These are phyloP conservation scores for Rhizophagus clarus DNA, from an alignment of 192 early-diverging fungal species.

Conservation along the genomic window DNA sequence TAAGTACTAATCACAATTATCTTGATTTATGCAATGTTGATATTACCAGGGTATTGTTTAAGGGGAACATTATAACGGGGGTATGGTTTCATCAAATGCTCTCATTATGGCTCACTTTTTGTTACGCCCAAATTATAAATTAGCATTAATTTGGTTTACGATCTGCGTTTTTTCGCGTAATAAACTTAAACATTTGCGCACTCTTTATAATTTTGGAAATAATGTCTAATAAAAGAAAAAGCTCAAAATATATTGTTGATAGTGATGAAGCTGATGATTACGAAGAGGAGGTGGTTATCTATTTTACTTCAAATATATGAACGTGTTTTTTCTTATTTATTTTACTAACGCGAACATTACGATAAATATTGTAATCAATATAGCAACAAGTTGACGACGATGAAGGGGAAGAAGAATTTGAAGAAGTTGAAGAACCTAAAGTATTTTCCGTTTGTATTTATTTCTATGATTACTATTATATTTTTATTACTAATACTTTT, in stretches of 20 bases:
- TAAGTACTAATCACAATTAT: too few species aligned
- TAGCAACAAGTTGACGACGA: not conserved
- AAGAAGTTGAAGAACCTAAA: not conserved
- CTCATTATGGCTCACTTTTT: too few species aligned
- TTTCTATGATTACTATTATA: not conserved
- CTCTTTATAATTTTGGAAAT: not conserved
- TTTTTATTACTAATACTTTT: not conserved
- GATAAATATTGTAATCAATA: not conserved
- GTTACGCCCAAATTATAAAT: too few species aligned
- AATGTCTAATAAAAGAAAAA: slow-evolving; percentile 9
- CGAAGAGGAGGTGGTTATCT: not conserved
- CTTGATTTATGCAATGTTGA: too few species aligned
- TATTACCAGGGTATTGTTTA: too few species aligned
- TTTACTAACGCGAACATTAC: not conserved
- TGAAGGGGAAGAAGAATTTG: not conserved
- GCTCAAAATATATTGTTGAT: not conserved
- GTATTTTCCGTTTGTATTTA: not conserved
- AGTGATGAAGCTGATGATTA: not conserved
- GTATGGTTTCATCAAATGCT: too few species aligned
- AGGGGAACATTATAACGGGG: too few species aligned
- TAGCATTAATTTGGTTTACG: not conserved
- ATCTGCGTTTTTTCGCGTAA: not conserved
- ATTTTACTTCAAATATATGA: not conserved
- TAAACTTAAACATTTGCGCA: not conserved
- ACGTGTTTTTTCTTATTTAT: not conserved